Evolutionary conservation across 495 filamentous ascomycete genomes (phyloP).

Genomic region (Thozetella sp.): DNA sequence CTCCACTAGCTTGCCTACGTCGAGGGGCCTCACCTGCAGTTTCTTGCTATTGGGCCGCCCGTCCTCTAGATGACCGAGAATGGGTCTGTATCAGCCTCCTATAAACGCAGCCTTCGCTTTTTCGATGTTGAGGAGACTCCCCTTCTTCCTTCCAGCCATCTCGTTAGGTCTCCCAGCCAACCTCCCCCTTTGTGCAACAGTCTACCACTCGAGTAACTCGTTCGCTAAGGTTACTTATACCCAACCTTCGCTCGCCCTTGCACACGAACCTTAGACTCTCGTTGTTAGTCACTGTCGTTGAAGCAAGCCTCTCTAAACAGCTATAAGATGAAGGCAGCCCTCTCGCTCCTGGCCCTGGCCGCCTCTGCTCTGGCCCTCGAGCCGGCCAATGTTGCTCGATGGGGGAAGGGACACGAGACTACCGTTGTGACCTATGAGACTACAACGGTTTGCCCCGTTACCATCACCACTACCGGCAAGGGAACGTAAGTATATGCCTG

Average conservation of each 20-base stretch:
- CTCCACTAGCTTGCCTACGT: constrained; percentile 1
- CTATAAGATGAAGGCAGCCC: constrained; percentile 41
- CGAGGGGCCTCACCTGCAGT: neutral
- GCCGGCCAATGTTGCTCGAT: constrained; percentile 28
- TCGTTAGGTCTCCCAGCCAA: constrained; percentile 20
- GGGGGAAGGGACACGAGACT: constrained; percentile 27
- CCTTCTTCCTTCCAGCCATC: constrained; percentile 17
- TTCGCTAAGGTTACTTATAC: constrained; percentile 49
- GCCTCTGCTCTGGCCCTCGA: constrained; percentile 34
- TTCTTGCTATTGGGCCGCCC: constrained; percentile 4
- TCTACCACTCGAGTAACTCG: constrained; percentile 33
- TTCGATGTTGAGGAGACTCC: constrained; percentile 7
- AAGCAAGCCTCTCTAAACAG: constrained; percentile 7
- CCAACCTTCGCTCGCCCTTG: constrained; percentile 22
- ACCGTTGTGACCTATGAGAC: constrained; percentile 6
- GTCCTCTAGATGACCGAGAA: neutral
- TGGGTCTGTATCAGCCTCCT: constrained; percentile 13
- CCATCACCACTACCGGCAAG: constrained; percentile 30
- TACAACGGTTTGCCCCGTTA: constrained; percentile 33
- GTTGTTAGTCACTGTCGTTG: constrained; percentile 18
- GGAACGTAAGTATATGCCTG: constrained; percentile 26
- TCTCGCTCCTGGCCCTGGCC: constrained; percentile 40
- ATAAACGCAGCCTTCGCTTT: constrained; percentile 28
- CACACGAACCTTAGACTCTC: constrained; percentile 16
- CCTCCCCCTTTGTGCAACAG: constrained; percentile 10